Evolutionary conservation across 2,329 filamentous ascomycete species (phyloP), one percentile per base, ranked within the genome.

Genomic region (Diaporthe helianthi): DNA sequence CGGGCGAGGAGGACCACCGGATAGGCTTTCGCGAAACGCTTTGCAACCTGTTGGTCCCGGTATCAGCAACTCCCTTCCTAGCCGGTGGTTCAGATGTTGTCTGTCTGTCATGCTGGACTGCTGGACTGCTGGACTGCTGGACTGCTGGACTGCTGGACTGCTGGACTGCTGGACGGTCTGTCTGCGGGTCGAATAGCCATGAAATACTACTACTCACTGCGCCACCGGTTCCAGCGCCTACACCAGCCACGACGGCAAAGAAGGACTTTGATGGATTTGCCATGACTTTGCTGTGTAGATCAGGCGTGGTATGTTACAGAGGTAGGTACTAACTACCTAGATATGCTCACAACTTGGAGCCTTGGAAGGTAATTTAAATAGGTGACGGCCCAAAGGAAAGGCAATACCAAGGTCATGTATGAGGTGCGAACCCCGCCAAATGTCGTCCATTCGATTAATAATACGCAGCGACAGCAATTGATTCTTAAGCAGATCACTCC

Each of bases 1-100:
- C 92, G 90, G 15, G 92, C 89, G n/a, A 95, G 86, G 1, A 95
- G 83, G 1, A 92, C 90, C 1, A 95, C 90, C 0, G 91, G 88
- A 76, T 95, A 96, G 10, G 85, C 76, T 71, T 88, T 80, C 47
- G 88, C 84, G 76, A 92, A 91, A 69, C 84, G 85, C 66, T 86
- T 80, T 24, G 89, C 89, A 8, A 72, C 84, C 84, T 83, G 44
- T 36, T 49, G 1, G 53, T 15, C 5, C 3, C 15, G n/a, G n/a
- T 19, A 19, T 58, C 8, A 60, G 26, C 58, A 36, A 53, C 15
- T n/a, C 51, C 22, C n/a, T 47, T 52, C 52, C 44, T 46, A 54
- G 52, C 44, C 51, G 2, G 22, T 36, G 55, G 52, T n/a, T n/a
- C n/a, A n/a, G n/a, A n/a, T n/a, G n/a, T n/a, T n/a, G n/a, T n/a